phyloP scores from a whole-genome alignment of 176 grass and related monocot genomes.

The Elaeis guineensis region DNA sequence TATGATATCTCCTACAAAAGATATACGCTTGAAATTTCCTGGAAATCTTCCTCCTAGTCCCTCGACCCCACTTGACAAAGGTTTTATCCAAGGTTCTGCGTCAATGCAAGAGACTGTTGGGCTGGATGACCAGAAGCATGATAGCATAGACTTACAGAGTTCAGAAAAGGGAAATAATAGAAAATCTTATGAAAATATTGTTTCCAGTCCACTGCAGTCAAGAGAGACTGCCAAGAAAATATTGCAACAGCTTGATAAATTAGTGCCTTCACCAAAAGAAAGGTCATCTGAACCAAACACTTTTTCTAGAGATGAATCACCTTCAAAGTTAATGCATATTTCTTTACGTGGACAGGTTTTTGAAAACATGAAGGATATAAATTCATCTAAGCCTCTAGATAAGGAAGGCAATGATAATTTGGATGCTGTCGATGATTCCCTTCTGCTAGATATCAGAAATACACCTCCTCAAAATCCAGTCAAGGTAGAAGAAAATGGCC shows the following conservation, averaged over 20 bases:
- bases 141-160: conserved; percentile 11
- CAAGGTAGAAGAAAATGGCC: neutral
- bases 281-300: conserved; percentile 22
- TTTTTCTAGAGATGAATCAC: conserved; percentile 10
- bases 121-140: conserved; percentile 31
- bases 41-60: conserved; percentile 38
- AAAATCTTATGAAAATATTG: conserved; percentile 27
- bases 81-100: conserved; percentile 25
- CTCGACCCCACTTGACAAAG: conserved; percentile 20
- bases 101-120: conserved; percentile 23
- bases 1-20: conserved; percentile 41
- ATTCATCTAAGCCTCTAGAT: neutral
- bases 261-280: conserved; percentile 52
- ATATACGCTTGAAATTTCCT: conserved; percentile 16
- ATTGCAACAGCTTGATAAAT: conserved; percentile 63
- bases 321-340: conserved; percentile 7
- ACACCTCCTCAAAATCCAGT: conserved; percentile 1
- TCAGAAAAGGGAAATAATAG: conserved; percentile 24
- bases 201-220: conserved; percentile 36
- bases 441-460: neutral
- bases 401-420: neutral
- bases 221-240: conserved; percentile 75
- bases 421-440: neutral
- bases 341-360: conserved; percentile 16
- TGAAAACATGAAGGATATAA: conserved; percentile 1